Evolutionary conservation across 108 stramenopile genomes (phyloP).

Genomic region (Stephanodiscus minutulus): DNA sequence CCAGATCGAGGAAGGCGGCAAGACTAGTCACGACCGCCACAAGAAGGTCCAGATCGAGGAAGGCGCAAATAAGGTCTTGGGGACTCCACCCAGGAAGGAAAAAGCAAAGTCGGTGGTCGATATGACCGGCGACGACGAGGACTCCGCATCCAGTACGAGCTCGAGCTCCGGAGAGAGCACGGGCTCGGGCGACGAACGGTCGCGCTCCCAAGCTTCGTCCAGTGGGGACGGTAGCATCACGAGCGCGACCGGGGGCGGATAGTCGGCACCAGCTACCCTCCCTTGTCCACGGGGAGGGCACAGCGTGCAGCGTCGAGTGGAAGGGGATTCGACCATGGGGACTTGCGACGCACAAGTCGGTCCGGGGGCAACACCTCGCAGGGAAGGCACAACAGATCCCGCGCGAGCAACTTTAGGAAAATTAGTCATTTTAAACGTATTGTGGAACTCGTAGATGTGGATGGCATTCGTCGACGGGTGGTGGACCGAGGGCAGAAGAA

Average conservation of each 20-base stretch:
- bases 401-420: not conserved
- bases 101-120: not conserved
- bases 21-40: not conserved
- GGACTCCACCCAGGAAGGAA: not conserved
- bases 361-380: not conserved
- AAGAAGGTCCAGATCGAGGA: not conserved
- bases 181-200: not conserved
- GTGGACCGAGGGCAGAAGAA: not conserved
- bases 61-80: not conserved
- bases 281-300: slow-evolving; percentile 1
- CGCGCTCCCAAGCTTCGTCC: not conserved
- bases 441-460: not conserved
- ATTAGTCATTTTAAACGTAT: not conserved
- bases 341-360: not conserved
- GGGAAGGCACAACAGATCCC: not conserved
- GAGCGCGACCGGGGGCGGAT: slow-evolving; percentile 4
- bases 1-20: not conserved
- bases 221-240: too few relatives aligned
- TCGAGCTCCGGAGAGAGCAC: not conserved
- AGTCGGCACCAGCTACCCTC: slow-evolving; percentile 1
- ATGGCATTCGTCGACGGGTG: not conserved
- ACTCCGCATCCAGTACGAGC: slow-evolving; percentile 7
- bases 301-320: slow-evolving; percentile 2
- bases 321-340: not conserved
- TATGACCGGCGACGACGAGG: not conserved